Evolutionary conservation across 768 basidiomycete species (phyloP).

Genomic region (Psilocybe sp.): DNA sequence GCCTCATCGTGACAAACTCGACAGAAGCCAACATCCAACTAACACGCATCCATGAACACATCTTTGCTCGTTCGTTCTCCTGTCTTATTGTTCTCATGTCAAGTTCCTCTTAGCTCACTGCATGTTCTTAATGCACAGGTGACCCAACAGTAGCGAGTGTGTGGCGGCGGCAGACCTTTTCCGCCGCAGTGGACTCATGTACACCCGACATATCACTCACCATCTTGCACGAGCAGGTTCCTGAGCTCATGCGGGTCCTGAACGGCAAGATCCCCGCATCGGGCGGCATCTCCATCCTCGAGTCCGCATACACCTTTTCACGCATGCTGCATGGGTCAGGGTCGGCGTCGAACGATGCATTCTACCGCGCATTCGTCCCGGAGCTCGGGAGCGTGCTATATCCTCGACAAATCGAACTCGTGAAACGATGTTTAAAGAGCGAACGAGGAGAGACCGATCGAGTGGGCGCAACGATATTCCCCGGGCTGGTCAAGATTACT

Average conservation of each 20-base stretch:
- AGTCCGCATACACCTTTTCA: slow-evolving; percentile 75
- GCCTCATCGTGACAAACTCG: slow-evolving; percentile 83
- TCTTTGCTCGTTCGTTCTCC: slow-evolving; percentile 68
- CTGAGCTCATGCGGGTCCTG: slow-evolving; percentile 57
- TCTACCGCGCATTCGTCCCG: slow-evolving; percentile 85
- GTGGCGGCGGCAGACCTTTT: slow-evolving; percentile 89
- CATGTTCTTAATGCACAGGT: slow-evolving; percentile 37
- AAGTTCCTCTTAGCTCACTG: neutral
- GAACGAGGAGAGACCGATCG: slow-evolving; percentile 71
- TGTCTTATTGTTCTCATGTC: neutral
- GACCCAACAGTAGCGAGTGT: slow-evolving; percentile 87
- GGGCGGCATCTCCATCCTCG: slow-evolving; percentile 57
- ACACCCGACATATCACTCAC: slow-evolving; percentile 65
- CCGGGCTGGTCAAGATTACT: slow-evolving; percentile 82
- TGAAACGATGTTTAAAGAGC: slow-evolving; percentile 76
- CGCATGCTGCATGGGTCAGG: slow-evolving; percentile 82
- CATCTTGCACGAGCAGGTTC: slow-evolving; percentile 73
- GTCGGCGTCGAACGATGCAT: slow-evolving; percentile 63
- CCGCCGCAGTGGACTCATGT: slow-evolving; percentile 77
- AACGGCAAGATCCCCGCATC: slow-evolving; percentile 37
- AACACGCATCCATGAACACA: slow-evolving; percentile 83
- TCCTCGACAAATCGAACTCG: slow-evolving; percentile 78
- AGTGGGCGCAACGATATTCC: slow-evolving; percentile 85
- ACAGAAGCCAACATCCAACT: slow-evolving; percentile 81
- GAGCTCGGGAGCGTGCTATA: slow-evolving; percentile 74